A percentile compares a stretch with the other conserved stretches of the same genome.
Evolutionary conservation across 306 rosid genomes (phyloP).

Genomic region (Luffa aegyptiaca): DNA sequence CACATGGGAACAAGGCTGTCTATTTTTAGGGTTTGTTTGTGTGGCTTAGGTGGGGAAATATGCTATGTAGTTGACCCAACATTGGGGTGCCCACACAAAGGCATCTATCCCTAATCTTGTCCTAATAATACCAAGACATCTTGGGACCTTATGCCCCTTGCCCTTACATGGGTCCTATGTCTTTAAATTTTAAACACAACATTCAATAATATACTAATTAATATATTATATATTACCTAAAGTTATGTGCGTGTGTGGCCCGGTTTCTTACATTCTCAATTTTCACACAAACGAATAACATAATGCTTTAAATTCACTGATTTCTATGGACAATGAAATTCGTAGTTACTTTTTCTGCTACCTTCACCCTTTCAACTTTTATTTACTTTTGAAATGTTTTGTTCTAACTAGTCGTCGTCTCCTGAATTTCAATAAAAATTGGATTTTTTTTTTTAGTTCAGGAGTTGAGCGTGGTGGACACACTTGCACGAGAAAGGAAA

Average conservation of each 20-base stretch:
- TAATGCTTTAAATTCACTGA: not conserved
- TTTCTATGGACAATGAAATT: not conserved
- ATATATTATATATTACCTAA: not conserved
- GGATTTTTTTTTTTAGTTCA: too few species aligned
- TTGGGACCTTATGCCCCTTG: constrained; percentile 52
- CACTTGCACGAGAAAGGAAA: too few species aligned
- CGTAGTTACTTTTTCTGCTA: not conserved
- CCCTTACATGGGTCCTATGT: constrained; percentile 16
- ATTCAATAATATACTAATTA: not conserved
- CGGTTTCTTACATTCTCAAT: not conserved
- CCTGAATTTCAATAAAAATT: too few species aligned
- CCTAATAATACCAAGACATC: constrained; percentile 75
- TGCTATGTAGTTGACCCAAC: constrained; percentile 84
- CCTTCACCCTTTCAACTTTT: not conserved
- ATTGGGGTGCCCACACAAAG: constrained; percentile 62
- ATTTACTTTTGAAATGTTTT: too few species aligned
- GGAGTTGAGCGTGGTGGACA: too few species aligned
- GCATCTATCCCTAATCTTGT: constrained; percentile 74
- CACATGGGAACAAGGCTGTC: constrained; percentile 99
- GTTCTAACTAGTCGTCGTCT: too few species aligned
- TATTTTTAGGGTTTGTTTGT: constrained; percentile 57
- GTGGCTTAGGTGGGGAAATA: constrained; percentile 85
- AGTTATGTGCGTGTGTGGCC: too few species aligned
- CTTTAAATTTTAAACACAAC: not conserved
- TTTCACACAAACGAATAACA: too few species aligned